Base-by-base conservation (phyloP, 495 filamentous ascomycete species). In the Elasticomyces elasticus region DNA sequence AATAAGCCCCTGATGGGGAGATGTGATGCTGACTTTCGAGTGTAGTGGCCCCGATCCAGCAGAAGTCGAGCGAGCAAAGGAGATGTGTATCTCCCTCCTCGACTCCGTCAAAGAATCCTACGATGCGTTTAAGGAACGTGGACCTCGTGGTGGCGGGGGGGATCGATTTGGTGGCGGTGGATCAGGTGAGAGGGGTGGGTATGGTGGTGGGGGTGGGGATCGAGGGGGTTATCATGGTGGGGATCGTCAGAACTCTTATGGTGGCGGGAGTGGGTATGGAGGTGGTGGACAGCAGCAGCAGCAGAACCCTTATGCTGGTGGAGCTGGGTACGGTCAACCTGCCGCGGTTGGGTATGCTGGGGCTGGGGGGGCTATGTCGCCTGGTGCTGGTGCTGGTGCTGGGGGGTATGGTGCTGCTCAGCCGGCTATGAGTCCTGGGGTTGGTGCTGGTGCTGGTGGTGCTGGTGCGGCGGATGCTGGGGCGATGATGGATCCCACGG, bases 31-130 rank as follows among this genome's bases (percentile, higher is more conserved):
- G 38, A 45, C 38, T 26, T 30, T 12, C 13, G n/a, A n/a, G n/a
- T 2, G 43, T 59, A 95, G 89, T 58, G 92, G 89, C 0, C 91
- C 91, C 5, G 87, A 95, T 67, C 79, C 86, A 5, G 76, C 78
- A 37, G 84, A 91, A 68, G 91, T 98, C n/a, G 74, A 89, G 55
- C 77, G 79, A 52, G 92, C 89, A 31, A 94, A 87, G 64, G 84
- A 84, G 52, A 82, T 95, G 33, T 96, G 90, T 65, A 79, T 89
- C 62, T 88, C 95, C 52, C 76, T 98, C 13, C 72, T 98, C 26
- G 69, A 68, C 28, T 92, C 91, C 55, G 92, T 98, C 15, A 81
- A 79, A 57, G 77, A 86, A 48, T 81, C 90, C 59, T 96, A 95
- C 63, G 82, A 96, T 62, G 77, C 80, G 20, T 94, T 92, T 73